A percentile compares a stretch with the other conserved stretches of the same genome.
phyloP scores from a whole-genome alignment of 2,329 filamentous ascomycete species.

The Beauveria pseudobassiana region DNA sequence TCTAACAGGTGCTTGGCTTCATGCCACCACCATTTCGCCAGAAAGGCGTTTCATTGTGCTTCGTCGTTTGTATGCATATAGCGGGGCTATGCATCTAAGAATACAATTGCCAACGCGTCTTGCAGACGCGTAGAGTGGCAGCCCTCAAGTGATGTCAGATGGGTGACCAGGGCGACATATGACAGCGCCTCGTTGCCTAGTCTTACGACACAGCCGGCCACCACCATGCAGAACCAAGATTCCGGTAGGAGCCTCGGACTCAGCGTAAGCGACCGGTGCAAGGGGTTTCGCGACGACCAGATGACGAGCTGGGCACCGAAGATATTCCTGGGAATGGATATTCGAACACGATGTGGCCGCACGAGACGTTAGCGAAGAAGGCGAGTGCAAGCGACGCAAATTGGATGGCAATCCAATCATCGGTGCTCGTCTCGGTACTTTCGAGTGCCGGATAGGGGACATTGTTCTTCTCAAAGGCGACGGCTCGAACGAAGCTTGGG shows the following conservation, averaged over 20 bases:
- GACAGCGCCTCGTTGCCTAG: not conserved
- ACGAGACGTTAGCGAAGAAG: constrained; percentile 18
- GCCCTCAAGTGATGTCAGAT: constrained; percentile 1
- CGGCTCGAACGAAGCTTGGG: constrained; percentile 81
- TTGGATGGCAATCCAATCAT: constrained; percentile 49
- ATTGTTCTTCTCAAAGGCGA: constrained; percentile 82
- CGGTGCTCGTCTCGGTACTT: constrained; percentile 74
- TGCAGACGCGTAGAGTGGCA: constrained; percentile 12
- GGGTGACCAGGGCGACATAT: not conserved
- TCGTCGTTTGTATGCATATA: constrained; percentile 6
- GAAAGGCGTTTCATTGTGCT: not conserved
- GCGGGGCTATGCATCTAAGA: constrained; percentile 10
- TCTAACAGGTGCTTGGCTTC: not conserved
- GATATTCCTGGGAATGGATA: constrained; percentile 74
- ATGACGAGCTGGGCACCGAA: constrained; percentile 73
- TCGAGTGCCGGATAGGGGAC: constrained; percentile 76
- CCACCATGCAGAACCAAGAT: not conserved
- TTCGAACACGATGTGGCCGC: constrained; percentile 41
- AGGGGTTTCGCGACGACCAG: constrained; percentile 33
- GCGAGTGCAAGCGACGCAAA: constrained; percentile 29
- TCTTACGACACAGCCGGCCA: not conserved
- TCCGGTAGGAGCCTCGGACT: not conserved
- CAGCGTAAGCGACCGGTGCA: not conserved
- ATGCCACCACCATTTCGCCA: not conserved
- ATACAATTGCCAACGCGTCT: constrained; percentile 11